Percentiles rank a stretch among this genome's conserved stretches.
phyloP scores from a whole-genome alignment of 176 grass and related monocot species.

The Lolium multiflorum region DNA sequence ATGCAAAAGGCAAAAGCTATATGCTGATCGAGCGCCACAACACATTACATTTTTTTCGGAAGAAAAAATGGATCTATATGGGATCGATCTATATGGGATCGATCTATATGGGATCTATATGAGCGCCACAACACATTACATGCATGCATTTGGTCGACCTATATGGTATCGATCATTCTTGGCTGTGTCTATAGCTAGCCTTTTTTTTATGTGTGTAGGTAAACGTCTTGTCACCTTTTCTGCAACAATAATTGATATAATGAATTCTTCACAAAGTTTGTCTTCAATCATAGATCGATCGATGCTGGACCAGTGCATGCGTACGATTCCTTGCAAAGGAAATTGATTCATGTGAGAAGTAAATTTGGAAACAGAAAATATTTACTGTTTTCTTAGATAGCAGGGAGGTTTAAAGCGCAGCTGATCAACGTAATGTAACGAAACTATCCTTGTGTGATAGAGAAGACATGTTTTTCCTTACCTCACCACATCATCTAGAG shows the following conservation, averaged over 20 bases:
- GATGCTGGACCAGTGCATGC: neutral
- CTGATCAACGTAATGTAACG: no score
- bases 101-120: no score
- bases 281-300: slow-evolving; percentile 30
- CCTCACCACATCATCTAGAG: no score
- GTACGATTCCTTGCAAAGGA: neutral
- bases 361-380: neutral
- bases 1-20: slow-evolving; percentile 16
- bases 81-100: no score
- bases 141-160: neutral
- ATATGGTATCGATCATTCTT: neutral
- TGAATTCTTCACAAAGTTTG: slow-evolving; percentile 17
- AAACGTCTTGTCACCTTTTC: slow-evolving; percentile 21
- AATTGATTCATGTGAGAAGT: neutral
- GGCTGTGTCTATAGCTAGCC: neutral
- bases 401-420: neutral
- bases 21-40: neutral
- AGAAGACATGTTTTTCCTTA: no score
- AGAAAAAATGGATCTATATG: no score
- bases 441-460: no score
- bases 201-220: neutral
- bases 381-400: neutral
- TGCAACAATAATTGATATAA: slow-evolving; percentile 6
- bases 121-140: neutral
- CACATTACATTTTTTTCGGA: no score